Evolutionary conservation across 2,329 filamentous ascomycete genomes (phyloP), one percentile per base, ranked within the genome.

Genomic region (Arthroderma uncinatum): DNA sequence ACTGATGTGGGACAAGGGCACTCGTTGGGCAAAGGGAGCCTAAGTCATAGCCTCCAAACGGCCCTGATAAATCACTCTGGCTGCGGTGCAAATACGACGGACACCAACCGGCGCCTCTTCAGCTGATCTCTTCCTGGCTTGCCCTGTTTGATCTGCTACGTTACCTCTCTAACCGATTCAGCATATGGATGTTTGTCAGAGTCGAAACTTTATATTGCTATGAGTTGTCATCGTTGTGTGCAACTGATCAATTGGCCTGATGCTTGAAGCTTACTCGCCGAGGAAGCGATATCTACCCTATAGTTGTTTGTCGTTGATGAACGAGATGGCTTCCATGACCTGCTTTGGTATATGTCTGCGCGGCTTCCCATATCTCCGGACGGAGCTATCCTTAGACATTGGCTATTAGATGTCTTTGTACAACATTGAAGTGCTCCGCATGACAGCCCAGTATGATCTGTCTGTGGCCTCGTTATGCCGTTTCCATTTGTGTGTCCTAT

Each of bases 361-460:
- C 47, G 12, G 28, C 28, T 33, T 25, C 25, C 47, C 47, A 50
- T 50, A 30, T 9, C 28, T 50, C 25, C 47, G 47, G 23, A 25
- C 47, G 28, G 25, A 50, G 16, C 16, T 9, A 2, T 30, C 28
- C 47, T 33, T 50, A 30, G 23, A 10, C 7, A 50, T 50, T 50
- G 47, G 47, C 47, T 14, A 9, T 6, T 10, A 50, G 12, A 33
- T 2, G 6, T 2, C 47, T n/a, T 25, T 50, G 47, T 50, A 25
- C 23, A 33, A 50, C 47, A 50, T 25, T 12, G 2, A 50, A 19
- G n/a, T 33, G 2, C 25, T 53, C 50, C 50, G 21, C 50, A 36
- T 53, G 50, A 53, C 50, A 53, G 25, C 9, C 33, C 50, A 53
- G 50, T 53, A 53, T 53, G 50, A 53, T 39, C 50, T 23, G 33